Base-by-base conservation (phyloP, 192 early-diverging fungal species). In the Backusella sp. region DNA sequence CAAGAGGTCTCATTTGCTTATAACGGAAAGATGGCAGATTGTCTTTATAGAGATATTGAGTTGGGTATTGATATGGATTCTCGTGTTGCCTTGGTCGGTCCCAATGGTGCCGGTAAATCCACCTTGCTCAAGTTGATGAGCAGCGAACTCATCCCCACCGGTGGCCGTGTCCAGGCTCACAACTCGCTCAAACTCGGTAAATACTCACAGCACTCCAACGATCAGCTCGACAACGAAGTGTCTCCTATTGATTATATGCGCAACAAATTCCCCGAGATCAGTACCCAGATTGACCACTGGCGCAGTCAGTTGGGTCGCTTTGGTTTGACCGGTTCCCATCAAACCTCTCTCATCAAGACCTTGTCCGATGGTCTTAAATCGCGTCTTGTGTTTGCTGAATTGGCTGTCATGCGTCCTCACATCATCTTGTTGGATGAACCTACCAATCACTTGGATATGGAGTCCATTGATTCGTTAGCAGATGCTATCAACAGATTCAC, bases 351-450 rank as follows among this genome's bases (percentile, higher is more conserved):
- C 37, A 98, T 99, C 76, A 84, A 80, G 23, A 92, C 94, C 23
- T 88, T 99, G 41, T 97, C 95, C 28, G 97, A 99, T 82, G 98
- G 98, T 76, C 93, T 97, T 77, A 94, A 94, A 79, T 91, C 96
- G 76, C 94, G 98, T 53, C 91, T 99, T 73, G 96, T 99, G 17
- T 99, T 99, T 86, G 96, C 96, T 46, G 94, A 96, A 75, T 86
- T 99, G 17, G 93, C 96, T 6, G 85, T 98, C 65, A 86, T 90
- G 69, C 86, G 88, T 73, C 97, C 98, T 72, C 96, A 97, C 85
- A 94, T 99, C 76, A 84, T 99, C 76, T 87, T 99, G 76, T 92
- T 99, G 79, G 98, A 99, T 77, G 98, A 99, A 92, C 97, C 97
- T 74, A 99, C 98, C 76, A 99, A 99, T 86, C 95, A 96, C 73